Evolutionary conservation across 768 basidiomycete species (phyloP).

Genomic region (Vararia minispora): DNA sequence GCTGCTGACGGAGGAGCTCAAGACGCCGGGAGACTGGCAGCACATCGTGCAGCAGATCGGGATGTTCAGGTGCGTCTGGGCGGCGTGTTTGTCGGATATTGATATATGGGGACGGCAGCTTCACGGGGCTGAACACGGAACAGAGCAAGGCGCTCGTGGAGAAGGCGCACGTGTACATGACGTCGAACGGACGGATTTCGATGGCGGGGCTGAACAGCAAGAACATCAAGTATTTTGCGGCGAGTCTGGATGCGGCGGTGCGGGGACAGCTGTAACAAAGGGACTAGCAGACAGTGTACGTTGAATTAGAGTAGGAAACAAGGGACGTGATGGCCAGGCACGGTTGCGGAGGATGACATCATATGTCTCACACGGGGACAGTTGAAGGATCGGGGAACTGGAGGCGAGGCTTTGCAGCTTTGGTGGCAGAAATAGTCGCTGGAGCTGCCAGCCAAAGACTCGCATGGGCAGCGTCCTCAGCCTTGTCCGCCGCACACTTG

Average conservation of each 20-base stretch:
- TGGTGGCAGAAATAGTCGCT: no score
- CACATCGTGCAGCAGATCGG: conserved; percentile 95
- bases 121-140: conserved; percentile 63
- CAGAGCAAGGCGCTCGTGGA: conserved; percentile 63
- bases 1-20: conserved; percentile 62
- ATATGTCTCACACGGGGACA: no score
- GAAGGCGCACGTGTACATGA: conserved; percentile 77
- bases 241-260: conserved; percentile 56
- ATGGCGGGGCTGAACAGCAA: conserved; percentile 85
- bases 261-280: conserved; percentile 29
- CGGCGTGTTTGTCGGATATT: conserved; percentile 9
- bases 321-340: conserved; percentile 1
- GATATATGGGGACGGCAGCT: conserved; percentile 33
- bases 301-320: not conserved
- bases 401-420: no score
- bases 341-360: conserved; percentile 3
- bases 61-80: conserved; percentile 76
- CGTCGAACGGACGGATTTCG: conserved; percentile 79
- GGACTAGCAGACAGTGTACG: not conserved
- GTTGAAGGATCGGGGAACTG: no score
- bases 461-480: no score
- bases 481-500: no score
- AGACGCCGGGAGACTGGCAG: conserved; percentile 91
- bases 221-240: conserved; percentile 72
- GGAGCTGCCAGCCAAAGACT: no score